Conservation (phyloP, 345 rosid genomes). For the Erysimum cheiranthoides region DNA sequence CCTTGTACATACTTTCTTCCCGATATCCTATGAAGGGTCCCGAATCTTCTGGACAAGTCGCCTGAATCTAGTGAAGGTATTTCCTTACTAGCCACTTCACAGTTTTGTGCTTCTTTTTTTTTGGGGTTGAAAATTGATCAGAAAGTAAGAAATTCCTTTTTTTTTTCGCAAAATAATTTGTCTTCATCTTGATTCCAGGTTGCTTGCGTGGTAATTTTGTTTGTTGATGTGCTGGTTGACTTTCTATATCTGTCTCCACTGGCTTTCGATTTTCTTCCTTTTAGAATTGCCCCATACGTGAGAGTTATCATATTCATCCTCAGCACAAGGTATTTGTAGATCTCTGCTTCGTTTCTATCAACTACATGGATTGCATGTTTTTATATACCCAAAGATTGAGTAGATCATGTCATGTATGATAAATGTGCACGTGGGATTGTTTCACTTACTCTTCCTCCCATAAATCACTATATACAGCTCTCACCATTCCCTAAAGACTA, state of each 20-base stretch:
- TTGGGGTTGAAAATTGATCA: background rate
- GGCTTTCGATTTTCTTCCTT: conserved; percentile 69
- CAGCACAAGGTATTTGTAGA: conserved; percentile 63
- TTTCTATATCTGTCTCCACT: conserved; percentile 76
- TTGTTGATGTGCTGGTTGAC: conserved; percentile 77
- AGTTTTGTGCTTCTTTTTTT: conserved; percentile 18
- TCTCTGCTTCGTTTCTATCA: conserved; percentile 6
- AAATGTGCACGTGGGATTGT: background rate
- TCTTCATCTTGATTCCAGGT: conserved; percentile 64
- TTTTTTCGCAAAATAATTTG: background rate
- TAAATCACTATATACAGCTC: background rate
- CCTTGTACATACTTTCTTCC: conserved; percentile 66
- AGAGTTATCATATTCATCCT: conserved; percentile 83
- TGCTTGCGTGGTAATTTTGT: conserved; percentile 62
- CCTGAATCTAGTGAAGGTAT: conserved; percentile 72
- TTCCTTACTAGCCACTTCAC: conserved; percentile 20
- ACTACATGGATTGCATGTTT: conserved; percentile 10
- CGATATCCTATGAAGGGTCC: conserved; percentile 79
- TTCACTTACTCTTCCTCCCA: conserved; percentile 4
- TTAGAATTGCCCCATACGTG: conserved; percentile 85
- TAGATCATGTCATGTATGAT: background rate
- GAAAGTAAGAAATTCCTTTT: background rate
- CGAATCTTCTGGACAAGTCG: conserved; percentile 65
- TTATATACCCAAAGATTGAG: background rate
- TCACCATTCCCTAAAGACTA: conserved; percentile 1